These are phyloP conservation scores for Heliophila coronopifolia DNA, from an alignment of 441 rosid genomes.

Conservation along the genomic window DNA sequence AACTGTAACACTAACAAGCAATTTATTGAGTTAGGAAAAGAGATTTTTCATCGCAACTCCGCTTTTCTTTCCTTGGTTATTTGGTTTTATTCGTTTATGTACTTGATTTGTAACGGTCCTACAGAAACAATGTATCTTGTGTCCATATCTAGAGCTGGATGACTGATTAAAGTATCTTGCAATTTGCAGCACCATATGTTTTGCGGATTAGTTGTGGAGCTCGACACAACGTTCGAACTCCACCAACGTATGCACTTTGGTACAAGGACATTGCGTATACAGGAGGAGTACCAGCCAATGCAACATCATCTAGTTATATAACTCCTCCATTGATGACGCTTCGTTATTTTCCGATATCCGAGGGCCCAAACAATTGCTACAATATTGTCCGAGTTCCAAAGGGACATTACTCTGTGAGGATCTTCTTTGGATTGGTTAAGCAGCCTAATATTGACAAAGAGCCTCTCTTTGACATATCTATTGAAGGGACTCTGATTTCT, in stretches of 20 bases:
- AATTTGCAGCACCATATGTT: constrained; percentile 65
- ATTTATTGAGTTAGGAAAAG: no score
- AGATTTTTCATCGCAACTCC: no score
- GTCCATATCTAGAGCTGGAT: no score
- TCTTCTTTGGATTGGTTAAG: constrained; percentile 58
- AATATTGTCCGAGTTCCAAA: constrained; percentile 54
- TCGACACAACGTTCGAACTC: constrained; percentile 44
- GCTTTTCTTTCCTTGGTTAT: no score
- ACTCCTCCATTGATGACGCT: constrained; percentile 70
- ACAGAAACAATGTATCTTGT: no score
- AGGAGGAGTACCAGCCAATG: constrained; percentile 75
- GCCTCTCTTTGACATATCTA: constrained; percentile 82
- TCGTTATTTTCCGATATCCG: constrained; percentile 80
- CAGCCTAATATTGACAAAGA: constrained; percentile 50
- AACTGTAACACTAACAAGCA: no score
- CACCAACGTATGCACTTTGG: constrained; percentile 85
- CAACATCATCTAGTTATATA: constrained; percentile 43
- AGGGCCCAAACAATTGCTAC: constrained; percentile 87
- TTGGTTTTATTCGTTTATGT: no score
- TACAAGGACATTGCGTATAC: constrained; percentile 85
- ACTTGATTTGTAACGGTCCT: no score
- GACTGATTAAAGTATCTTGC: no score
- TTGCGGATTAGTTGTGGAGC: constrained; percentile 94
- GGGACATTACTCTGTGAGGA: constrained; percentile 76
- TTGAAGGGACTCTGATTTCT: constrained; percentile 74